These are phyloP conservation scores for Phytophthora agathidicida DNA, from an alignment of 352 stramenopile species.

Conservation along the genomic window DNA sequence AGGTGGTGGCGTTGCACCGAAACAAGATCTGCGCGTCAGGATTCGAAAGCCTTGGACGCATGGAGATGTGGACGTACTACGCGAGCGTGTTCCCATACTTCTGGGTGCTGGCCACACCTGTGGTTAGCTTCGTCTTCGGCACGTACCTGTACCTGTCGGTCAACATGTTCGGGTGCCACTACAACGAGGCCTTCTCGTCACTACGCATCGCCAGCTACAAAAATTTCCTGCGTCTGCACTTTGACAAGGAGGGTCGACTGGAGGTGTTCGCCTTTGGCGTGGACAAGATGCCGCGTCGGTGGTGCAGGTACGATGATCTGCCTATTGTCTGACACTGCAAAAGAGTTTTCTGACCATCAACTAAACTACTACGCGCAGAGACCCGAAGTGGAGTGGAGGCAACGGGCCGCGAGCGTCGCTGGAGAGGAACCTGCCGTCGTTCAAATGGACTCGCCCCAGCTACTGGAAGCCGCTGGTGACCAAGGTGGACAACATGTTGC, in stretches of 20 bases:
- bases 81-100: slow-evolving; percentile 88
- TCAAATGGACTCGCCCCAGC: slow-evolving; percentile 76
- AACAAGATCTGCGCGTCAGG: slow-evolving; percentile 83
- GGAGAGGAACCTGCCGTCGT: slow-evolving; percentile 69
- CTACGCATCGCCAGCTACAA: slow-evolving; percentile 91
- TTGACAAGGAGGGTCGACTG: slow-evolving; percentile 74
- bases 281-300: slow-evolving; percentile 91
- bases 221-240: slow-evolving; percentile 87
- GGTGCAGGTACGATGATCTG: slow-evolving; percentile 60
- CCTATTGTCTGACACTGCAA: no score
- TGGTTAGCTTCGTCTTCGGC: slow-evolving; percentile 83
- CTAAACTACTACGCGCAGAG: slow-evolving; percentile 41
- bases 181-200: slow-evolving; percentile 91
- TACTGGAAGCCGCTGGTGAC: slow-evolving; percentile 86
- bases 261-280: slow-evolving; percentile 86
- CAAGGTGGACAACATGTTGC: slow-evolving; percentile 85
- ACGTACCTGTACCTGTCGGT: slow-evolving; percentile 86
- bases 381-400: slow-evolving; percentile 78
- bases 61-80: slow-evolving; percentile 87
- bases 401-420: slow-evolving; percentile 46
- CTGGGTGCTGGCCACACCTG: slow-evolving; percentile 82
- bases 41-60: slow-evolving; percentile 63
- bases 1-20: slow-evolving; percentile 81
- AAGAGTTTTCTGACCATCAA: no score
- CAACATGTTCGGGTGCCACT: slow-evolving; percentile 87